Evolutionary conservation across 768 basidiomycete genomes (phyloP).

Genomic region (Tulasnella sp.): DNA sequence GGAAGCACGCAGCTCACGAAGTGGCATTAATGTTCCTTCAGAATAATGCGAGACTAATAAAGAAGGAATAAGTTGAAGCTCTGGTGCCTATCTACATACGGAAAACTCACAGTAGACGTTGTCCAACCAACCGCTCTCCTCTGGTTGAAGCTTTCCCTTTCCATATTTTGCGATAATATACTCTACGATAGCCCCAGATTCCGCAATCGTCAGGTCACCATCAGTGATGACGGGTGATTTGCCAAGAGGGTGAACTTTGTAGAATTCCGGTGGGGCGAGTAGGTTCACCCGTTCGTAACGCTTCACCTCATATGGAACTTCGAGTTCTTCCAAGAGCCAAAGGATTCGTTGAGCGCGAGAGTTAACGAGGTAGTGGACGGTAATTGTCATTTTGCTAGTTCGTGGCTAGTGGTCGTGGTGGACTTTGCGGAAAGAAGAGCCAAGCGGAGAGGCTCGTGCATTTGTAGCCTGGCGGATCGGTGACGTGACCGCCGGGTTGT

Average conservation of each 20-base stretch:
- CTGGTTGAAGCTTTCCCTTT: conserved; percentile 29
- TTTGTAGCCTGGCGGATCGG: not conserved
- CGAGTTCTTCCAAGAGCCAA: conserved; percentile 46
- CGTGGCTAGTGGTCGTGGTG: not conserved
- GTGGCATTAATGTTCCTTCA: conserved; percentile 33
- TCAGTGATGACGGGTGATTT: conserved; percentile 49
- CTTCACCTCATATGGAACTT: conserved; percentile 45
- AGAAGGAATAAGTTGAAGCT: not conserved
- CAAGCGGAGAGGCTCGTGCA: not conserved
- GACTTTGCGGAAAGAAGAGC: too few relatives aligned
- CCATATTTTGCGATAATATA: conserved; percentile 45
- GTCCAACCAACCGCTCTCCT: conserved; percentile 27
- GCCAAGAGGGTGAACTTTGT: conserved; percentile 44
- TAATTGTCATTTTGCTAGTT: not conserved
- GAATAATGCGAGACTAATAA: conserved; percentile 31
- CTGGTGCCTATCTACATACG: not conserved
- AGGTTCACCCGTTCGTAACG: conserved; percentile 38
- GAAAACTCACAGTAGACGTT: conserved; percentile 28
- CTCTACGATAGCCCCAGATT: conserved; percentile 47
- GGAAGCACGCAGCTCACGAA: conserved; percentile 9
- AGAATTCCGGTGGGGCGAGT: conserved; percentile 41
- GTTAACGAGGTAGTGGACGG: conserved; percentile 31
- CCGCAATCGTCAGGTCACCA: conserved; percentile 43
- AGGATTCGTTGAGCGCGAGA: conserved; percentile 35
- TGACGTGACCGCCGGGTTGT: not conserved